A percentile compares a stretch with the other conserved stretches of the same genome.
phyloP scores from a whole-genome alignment of 2,329 filamentous ascomycete species.

The Fusarium burgessii region DNA sequence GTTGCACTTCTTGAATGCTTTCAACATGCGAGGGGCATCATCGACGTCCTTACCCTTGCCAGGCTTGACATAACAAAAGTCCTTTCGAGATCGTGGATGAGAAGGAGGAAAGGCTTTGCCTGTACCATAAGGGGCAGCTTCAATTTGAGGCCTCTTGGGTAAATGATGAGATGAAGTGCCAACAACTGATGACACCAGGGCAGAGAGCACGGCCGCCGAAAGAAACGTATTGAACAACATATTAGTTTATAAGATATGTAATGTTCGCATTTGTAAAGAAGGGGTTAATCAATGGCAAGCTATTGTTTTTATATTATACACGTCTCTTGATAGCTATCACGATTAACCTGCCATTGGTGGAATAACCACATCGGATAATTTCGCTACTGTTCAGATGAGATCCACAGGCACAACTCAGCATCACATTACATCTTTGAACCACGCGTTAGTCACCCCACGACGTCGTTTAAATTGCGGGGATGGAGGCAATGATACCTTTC shows the following conservation, averaged over 20 bases:
- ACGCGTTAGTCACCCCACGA: not conserved
- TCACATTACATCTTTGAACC: not conserved
- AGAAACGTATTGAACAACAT: conserved; percentile 29
- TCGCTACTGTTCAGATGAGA: not conserved
- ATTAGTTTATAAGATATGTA: too few relatives aligned
- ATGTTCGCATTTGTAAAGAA: not conserved
- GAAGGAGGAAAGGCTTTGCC: conserved; percentile 36
- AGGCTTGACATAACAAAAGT: conserved; percentile 40
- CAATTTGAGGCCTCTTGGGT: conserved; percentile 35
- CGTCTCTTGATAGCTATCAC: too few relatives aligned
- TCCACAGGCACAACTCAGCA: not conserved
- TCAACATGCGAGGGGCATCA: conserved; percentile 37
- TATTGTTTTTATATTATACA: not conserved
- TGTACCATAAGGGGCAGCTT: conserved; percentile 33
- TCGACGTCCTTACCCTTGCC: conserved; percentile 16
- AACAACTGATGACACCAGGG: conserved; percentile 23
- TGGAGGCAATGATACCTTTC: not conserved
- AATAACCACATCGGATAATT: not conserved
- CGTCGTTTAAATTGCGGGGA: not conserved
- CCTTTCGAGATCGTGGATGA: conserved; percentile 17
- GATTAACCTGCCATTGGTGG: not conserved
- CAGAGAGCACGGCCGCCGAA: conserved; percentile 20
- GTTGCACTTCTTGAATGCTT: conserved; percentile 62
- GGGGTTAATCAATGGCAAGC: not conserved
- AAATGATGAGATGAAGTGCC: conserved; percentile 10